phyloP scores from a whole-genome alignment of 2,329 filamentous ascomycete genomes.

The Cercospora sesami region DNA sequence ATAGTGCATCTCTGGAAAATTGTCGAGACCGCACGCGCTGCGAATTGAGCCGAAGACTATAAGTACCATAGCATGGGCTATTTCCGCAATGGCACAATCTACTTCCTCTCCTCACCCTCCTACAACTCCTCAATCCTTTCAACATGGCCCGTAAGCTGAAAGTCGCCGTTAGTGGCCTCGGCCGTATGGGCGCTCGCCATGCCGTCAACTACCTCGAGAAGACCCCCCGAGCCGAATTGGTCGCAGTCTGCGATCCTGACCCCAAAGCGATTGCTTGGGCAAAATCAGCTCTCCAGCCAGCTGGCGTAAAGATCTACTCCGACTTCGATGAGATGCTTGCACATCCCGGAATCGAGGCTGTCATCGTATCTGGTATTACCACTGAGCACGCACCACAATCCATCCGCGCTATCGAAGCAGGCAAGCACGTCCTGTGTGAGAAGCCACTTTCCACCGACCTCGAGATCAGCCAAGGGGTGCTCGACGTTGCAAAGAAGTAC shows the following conservation, averaged over 20 bases:
- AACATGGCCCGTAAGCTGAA: conserved; percentile 33
- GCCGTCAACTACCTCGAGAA: conserved; percentile 51
- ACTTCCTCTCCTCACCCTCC: not conserved
- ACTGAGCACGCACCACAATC: not conserved
- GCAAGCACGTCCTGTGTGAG: not conserved
- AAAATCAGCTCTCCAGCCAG: not conserved
- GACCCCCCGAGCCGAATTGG: conserved; percentile 51
- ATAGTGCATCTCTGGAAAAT: not conserved
- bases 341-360: not conserved
- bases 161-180: conserved; percentile 53
- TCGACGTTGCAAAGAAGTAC: not conserved
- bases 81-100: not conserved
- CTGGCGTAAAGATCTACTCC: not conserved
- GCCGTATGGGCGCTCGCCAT: conserved; percentile 57
- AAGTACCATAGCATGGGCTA: not conserved
- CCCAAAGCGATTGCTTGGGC: conserved; percentile 45
- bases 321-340: not conserved
- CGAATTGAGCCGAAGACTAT: not conserved
- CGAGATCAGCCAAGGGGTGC: not conserved
- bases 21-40: not conserved
- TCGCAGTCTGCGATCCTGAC: conserved; percentile 47
- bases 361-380: not conserved
- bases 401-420: not conserved
- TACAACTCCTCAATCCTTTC: not conserved
- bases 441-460: not conserved